phyloP scores from a whole-genome alignment of 2,329 filamentous ascomycete species.

The Epichloe baconii region DNA sequence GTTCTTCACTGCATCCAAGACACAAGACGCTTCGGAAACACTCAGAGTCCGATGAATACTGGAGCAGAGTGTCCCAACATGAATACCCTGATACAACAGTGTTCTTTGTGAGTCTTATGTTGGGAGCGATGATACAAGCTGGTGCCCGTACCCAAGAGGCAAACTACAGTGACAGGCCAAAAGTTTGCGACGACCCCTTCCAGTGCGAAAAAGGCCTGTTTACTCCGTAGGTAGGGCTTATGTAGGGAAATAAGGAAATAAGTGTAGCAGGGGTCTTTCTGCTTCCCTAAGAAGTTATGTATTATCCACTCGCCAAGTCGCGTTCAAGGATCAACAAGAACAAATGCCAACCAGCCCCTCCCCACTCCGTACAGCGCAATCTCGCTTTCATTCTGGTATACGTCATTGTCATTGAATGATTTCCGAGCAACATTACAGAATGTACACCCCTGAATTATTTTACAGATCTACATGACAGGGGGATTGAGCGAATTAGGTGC shows the following conservation, averaged over 20 bases:
- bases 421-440: background rate
- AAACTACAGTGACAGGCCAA: too few species aligned
- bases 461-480: too few species aligned
- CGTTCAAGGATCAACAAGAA: background rate
- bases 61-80: background rate
- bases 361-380: conserved; percentile 3
- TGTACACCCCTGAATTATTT: background rate
- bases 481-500: too few species aligned
- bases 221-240: too few species aligned
- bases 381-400: conserved; percentile 1
- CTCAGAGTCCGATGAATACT: background rate
- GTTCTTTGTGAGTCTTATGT: too few species aligned
- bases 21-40: background rate
- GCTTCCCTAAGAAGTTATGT: background rate
- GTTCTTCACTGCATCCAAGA: background rate
- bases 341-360: background rate
- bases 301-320: conserved; percentile 1
- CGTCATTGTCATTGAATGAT: conserved; percentile 6
- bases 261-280: background rate
- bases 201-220: too few species aligned
- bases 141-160: too few species aligned
- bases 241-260: too few species aligned
- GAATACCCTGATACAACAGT: background rate
- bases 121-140: background rate
- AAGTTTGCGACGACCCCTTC: too few species aligned